Conservation (phyloP, 2,329 filamentous ascomycete species). For the Pseudogymnoascus sp. region DNA sequence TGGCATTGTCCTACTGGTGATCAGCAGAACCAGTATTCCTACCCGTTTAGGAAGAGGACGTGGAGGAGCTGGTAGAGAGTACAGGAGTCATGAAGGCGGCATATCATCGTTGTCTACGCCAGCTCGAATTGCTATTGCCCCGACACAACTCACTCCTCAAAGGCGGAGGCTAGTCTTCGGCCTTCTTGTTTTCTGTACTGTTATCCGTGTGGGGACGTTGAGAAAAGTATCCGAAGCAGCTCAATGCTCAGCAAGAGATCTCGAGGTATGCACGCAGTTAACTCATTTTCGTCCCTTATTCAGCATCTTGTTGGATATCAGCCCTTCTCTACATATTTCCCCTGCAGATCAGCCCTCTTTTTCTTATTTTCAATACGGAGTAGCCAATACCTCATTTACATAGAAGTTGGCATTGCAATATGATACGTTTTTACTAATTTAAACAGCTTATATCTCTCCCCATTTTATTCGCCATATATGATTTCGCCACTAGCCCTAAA, state of each 20-base stretch:
- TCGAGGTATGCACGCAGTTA: slow-evolving; percentile 8
- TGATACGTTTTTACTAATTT: background rate
- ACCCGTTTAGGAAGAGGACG: background rate
- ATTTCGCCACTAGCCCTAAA: background rate
- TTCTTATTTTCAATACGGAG: background rate
- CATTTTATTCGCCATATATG: slow-evolving; percentile 10
- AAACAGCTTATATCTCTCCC: slow-evolving; percentile 3
- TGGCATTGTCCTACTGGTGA: background rate
- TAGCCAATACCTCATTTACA: background rate
- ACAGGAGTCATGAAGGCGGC: background rate
- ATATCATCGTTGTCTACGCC: background rate
- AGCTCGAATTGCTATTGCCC: background rate
- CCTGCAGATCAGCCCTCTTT: background rate
- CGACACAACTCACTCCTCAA: background rate
- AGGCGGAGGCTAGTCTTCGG: background rate
- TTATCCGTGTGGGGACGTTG: slow-evolving; percentile 8
- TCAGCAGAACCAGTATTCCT: slow-evolving; percentile 4
- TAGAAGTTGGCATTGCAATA: background rate
- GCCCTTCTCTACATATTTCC: background rate
- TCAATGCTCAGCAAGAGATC: background rate
- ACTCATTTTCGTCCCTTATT: background rate
- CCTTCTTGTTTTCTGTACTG: background rate
- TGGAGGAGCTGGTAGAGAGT: slow-evolving; percentile 9
- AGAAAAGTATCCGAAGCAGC: background rate
- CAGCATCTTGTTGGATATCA: background rate